Conservation (phyloP, 768 basidiomycete genomes). For the Kwoniella europaea region DNA sequence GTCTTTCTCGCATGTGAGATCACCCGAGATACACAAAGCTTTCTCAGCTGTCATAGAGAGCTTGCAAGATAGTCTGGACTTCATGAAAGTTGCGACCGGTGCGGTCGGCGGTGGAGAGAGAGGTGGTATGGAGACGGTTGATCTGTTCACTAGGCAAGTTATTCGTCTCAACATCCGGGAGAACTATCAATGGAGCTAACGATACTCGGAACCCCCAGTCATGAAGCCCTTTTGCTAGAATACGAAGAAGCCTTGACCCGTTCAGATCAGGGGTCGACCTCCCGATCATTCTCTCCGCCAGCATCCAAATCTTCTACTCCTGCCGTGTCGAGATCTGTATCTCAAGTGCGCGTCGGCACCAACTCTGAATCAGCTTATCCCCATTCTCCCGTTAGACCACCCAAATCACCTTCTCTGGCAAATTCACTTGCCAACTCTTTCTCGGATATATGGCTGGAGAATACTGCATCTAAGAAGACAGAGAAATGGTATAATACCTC, state of each 20-base stretch:
- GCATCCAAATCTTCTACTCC: conserved; percentile 33
- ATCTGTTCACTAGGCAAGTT: conserved; percentile 84
- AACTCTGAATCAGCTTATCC: conserved; percentile 22
- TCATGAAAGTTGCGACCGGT: conserved; percentile 84
- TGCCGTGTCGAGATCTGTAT: conserved; percentile 58
- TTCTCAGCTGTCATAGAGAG: conserved; percentile 84
- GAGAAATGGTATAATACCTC: conserved; percentile 82
- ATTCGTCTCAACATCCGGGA: background rate
- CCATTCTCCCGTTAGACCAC: conserved; percentile 42
- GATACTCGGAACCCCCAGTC: conserved; percentile 61
- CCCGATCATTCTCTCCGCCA: conserved; percentile 30
- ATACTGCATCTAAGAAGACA: background rate
- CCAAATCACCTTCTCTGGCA: conserved; percentile 17
- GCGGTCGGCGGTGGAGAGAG: conserved; percentile 70
- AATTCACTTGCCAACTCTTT: conserved; percentile 15
- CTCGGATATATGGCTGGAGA: conserved; percentile 1
- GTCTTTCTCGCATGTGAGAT: conserved; percentile 91
- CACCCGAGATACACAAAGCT: conserved; percentile 70
- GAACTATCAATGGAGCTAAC: no score
- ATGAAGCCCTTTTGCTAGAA: conserved; percentile 89
- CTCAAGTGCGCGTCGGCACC: conserved; percentile 25
- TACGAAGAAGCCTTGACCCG: conserved; percentile 93
- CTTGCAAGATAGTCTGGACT: conserved; percentile 89
- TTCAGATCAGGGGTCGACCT: conserved; percentile 7
- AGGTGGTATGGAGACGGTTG: conserved; percentile 80